Percentiles rank a stretch among this genome's conserved stretches.
Conservation (phyloP, 2,329 filamentous ascomycete species). For the Pestalotiopsis sp. region DNA sequence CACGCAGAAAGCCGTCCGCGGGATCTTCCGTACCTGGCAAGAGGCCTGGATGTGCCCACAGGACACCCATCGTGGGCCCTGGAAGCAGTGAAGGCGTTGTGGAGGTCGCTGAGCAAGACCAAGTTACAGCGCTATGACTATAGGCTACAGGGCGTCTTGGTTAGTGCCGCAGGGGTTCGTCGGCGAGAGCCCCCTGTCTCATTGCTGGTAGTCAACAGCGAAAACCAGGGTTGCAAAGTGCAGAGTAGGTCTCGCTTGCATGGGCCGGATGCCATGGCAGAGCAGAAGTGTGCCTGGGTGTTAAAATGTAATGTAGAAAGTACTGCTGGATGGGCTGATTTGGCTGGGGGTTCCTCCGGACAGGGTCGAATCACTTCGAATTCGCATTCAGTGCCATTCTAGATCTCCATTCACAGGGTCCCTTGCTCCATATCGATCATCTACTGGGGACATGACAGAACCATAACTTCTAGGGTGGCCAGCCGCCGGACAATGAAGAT, state of each 20-base stretch:
- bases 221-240: not conserved
- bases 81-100: constrained; percentile 2
- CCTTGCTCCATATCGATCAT: constrained; percentile 1
- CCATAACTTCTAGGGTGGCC: not conserved
- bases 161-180: constrained; percentile 1
- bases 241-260: not conserved
- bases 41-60: not conserved
- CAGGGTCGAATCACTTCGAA: not conserved
- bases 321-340: not conserved
- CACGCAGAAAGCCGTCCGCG: not conserved
- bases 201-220: not conserved
- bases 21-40: not conserved
- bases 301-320: no score
- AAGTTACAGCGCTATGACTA: constrained; percentile 8
- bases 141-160: not conserved
- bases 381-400: not conserved
- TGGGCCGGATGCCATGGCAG: not conserved
- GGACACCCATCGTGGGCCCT: not conserved
- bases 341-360: not conserved
- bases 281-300: not conserved
- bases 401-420: not conserved
- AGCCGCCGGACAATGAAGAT: not conserved
- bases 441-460: not conserved
- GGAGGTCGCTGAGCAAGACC: not conserved
- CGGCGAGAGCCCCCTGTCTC: not conserved